Evolutionary conservation across 225 moss, liverwort and hornwort species (phyloP).

Genomic region (Pseudisothecium myosuroides): DNA sequence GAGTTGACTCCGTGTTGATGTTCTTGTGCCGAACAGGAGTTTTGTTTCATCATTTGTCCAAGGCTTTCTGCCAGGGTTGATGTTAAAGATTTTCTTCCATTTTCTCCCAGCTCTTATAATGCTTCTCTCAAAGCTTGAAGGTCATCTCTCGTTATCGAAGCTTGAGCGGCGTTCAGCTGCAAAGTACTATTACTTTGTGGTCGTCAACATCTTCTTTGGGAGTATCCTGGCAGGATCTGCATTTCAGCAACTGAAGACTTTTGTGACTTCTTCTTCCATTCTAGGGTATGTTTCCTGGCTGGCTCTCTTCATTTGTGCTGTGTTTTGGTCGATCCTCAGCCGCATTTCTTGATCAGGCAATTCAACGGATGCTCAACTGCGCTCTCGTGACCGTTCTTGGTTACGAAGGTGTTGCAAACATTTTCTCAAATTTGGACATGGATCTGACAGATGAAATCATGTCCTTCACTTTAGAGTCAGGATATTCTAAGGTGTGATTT

Average conservation of each 20-base stretch:
- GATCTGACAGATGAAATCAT: background rate
- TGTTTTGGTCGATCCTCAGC: background rate
- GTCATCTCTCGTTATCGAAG: constrained; percentile 57
- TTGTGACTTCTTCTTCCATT: constrained; percentile 44
- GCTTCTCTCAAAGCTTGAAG: constrained; percentile 63
- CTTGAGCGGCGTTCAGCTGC: constrained; percentile 67
- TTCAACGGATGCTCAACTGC: background rate
- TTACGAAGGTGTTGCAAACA: background rate
- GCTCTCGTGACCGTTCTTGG: background rate
- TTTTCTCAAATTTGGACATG: background rate
- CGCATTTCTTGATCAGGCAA: background rate
- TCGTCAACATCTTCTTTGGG: constrained; percentile 85
- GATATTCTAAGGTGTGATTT: background rate
- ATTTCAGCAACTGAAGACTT: constrained; percentile 74
- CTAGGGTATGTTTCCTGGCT: constrained; percentile 10
- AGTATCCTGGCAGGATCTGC: constrained; percentile 70
- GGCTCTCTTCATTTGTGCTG: background rate
- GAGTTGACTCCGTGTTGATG: background rate
- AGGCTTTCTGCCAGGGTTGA: constrained; percentile 73
- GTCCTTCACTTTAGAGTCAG: background rate
- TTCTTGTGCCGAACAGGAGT: constrained; percentile 14
- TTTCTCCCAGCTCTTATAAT: constrained; percentile 45
- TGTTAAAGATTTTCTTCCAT: constrained; percentile 52
- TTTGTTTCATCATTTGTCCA: constrained; percentile 59
- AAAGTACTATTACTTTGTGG: constrained; percentile 70